Base-by-base conservation (phyloP, 176 grass and related monocot genomes). In the Triticum turgidum region DNA sequence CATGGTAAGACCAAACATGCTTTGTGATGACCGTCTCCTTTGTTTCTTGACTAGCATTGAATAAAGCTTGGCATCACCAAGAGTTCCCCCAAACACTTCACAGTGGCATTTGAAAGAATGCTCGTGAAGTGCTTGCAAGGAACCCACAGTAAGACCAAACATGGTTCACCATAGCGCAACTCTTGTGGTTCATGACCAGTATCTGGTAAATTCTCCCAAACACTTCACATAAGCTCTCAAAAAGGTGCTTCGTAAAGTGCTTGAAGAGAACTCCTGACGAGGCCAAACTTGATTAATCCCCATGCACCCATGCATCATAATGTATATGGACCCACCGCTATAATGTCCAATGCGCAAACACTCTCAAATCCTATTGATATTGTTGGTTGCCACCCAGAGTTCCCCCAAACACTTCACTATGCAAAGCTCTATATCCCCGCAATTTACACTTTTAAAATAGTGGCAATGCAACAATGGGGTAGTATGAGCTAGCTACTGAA, bases 341-440 rank as follows among this genome's bases (percentile, higher is more conserved):
- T 7, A 21, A 17, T 58, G 29, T 56, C 12, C 45, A 58, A 80
- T 56, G 33, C 32, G 5, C 73, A 69, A 69, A 13, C 42, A 79
- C 61, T 68, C 7, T 32, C 18, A 25, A 9, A 51, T 51, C 62
- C 61, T 72, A 78, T 1, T 0, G 5, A 58, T n/a, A 17, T 5
- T 61, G 66, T 0, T 79, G 63, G 9, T 30, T 66, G 64, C 34
- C 73, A 71, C 58, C 73, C 20, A 52, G 45, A 89, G 74, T 80
- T 86, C 65, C 65, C 89, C 86, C 86, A 86, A 86, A 89, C 83
- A 89, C 73, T 92, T 92, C 83, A 80, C 9, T 77, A 51, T 15
- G 2, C 38, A 52, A 11, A 79, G 17, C 38, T 41, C 41, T 45
- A 45, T 45, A 45, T 45, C 44, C 44, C 44, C 11, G 0, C 42